These are phyloP conservation scores for Metschnikowia amazonensis DNA, from an alignment of 805 yeast genomes.

Conservation along the genomic window DNA sequence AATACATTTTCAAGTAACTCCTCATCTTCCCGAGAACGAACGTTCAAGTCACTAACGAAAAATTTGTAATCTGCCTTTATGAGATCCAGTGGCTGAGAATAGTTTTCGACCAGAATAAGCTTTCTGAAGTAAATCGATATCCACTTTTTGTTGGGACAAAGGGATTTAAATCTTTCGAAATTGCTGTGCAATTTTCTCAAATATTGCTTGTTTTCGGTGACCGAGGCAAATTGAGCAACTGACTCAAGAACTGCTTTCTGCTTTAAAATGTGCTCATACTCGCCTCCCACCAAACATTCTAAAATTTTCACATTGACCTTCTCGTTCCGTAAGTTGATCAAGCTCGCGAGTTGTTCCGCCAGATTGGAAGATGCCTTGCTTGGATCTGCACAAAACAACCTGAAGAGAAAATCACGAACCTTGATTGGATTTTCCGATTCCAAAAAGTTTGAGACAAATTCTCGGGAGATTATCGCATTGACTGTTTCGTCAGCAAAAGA, in stretches of 20 bases:
- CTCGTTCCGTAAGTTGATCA: slow-evolving; percentile 24
- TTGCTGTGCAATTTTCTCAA: slow-evolving; percentile 12
- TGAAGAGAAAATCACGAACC: slow-evolving; percentile 19
- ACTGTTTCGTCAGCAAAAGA: slow-evolving; percentile 32
- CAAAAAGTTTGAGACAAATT: slow-evolving; percentile 23
- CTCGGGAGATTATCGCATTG: slow-evolving; percentile 27
- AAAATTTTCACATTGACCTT: slow-evolving; percentile 23
- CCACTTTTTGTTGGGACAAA: slow-evolving; percentile 20
- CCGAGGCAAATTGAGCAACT: slow-evolving; percentile 5
- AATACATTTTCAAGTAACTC: slow-evolving; percentile 7
- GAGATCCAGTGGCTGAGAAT: slow-evolving; percentile 5
- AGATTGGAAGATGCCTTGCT: neutral
- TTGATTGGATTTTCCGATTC: slow-evolving; percentile 18
- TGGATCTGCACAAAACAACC: slow-evolving; percentile 16
- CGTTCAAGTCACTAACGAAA: slow-evolving; percentile 10
- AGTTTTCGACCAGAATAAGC: slow-evolving; percentile 10
- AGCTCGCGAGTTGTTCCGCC: slow-evolving; percentile 10
- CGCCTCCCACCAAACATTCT: slow-evolving; percentile 15
- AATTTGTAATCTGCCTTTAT: slow-evolving; percentile 4
- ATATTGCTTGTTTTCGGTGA: slow-evolving; percentile 23
- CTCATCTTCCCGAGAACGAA: slow-evolving; percentile 1
- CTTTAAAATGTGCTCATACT: slow-evolving; percentile 8
- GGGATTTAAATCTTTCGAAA: slow-evolving; percentile 10
- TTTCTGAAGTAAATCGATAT: slow-evolving; percentile 16
- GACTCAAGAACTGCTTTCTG: slow-evolving; percentile 7